Evolutionary conservation across 2,329 filamentous ascomycete genomes (phyloP).

Genomic region (Neofusicoccum cordaticola): DNA sequence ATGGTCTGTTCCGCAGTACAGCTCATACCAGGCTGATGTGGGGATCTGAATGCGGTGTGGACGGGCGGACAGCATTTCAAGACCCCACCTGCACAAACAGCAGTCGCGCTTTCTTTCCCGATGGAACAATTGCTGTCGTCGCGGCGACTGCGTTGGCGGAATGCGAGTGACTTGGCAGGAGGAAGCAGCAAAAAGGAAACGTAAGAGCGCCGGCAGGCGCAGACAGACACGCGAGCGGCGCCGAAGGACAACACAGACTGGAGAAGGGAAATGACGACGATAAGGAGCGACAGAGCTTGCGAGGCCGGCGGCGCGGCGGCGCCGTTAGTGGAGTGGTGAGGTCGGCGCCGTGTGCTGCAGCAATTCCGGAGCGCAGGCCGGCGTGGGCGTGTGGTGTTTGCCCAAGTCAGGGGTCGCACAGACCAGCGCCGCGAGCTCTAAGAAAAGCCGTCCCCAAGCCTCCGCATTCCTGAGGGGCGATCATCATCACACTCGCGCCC

Average conservation of each 20-base stretch:
- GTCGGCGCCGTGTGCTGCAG: neutral
- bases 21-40: constrained; percentile 14
- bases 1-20: constrained; percentile 11
- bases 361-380: constrained; percentile 1
- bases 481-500: too few relatives aligned
- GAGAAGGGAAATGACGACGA: neutral
- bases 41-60: constrained; percentile 11
- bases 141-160: constrained; percentile 9
- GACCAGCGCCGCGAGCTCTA: neutral
- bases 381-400: constrained; percentile 8
- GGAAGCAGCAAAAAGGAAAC: neutral
- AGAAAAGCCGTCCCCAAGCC: neutral
- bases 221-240: neutral
- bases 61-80: constrained; percentile 6
- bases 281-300: constrained; percentile 3
- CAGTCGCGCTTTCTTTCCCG: constrained; percentile 2
- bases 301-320: neutral
- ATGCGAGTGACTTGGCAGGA: constrained; percentile 7
- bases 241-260: neutral
- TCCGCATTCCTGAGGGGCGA: neutral
- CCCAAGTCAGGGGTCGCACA: constrained; percentile 11
- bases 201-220: neutral
- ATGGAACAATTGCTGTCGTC: neutral
- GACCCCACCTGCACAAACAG: constrained; percentile 3
- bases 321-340: neutral